Base-by-base conservation (phyloP, 768 basidiomycete genomes). In the Russula earlei region DNA sequence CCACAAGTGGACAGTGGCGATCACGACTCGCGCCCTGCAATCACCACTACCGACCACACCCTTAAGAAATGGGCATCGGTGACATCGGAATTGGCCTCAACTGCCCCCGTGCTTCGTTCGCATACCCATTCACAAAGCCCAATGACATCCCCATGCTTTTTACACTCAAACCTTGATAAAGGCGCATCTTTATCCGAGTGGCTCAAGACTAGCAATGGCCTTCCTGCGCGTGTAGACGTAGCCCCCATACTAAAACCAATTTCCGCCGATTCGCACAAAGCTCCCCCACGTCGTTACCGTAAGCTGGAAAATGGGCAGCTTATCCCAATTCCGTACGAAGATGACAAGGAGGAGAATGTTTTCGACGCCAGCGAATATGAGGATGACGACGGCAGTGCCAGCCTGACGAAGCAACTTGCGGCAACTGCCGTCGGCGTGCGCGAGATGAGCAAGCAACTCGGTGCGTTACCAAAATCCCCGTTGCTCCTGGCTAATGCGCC, bases 401-500 rank as follows among this genome's bases (percentile, higher is more conserved):
- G 85, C 67, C 70, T 98, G 64, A 98, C 96, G 6, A 85, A 81
- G 67, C 91, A 93, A 63, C 77, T 99, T 14, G 96, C 95, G 8
- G 95, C 95, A 73, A 99, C 96, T 19, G 96, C 96, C 17, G 90
- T 92, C 12, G 88, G 92, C 37, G 96, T 99, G 11, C 80, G 96
- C 46, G 96, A 99, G 72, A 94, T 97, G 92, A 95, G 92, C 81
- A 95, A 95, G 70, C 91, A 95, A 69, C 84, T 99, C 17, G 96
- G 95, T 91, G 63, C 66, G 78, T 72, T 43, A 5, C 41, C 2
- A 22, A 17, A 10, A 45, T 25, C 22, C 2, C 8, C 17, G 34
- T 38, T 19, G 9, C 25, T 31, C 22, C 22, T 40, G 4, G 44
- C 33, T 29, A 38, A 45, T 2, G 22, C 19, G 24, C n/a, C 36